Evolutionary conservation across 768 basidiomycete genomes (phyloP), one percentile per base, ranked within the genome.

Genomic region (Termitomyces sp.): DNA sequence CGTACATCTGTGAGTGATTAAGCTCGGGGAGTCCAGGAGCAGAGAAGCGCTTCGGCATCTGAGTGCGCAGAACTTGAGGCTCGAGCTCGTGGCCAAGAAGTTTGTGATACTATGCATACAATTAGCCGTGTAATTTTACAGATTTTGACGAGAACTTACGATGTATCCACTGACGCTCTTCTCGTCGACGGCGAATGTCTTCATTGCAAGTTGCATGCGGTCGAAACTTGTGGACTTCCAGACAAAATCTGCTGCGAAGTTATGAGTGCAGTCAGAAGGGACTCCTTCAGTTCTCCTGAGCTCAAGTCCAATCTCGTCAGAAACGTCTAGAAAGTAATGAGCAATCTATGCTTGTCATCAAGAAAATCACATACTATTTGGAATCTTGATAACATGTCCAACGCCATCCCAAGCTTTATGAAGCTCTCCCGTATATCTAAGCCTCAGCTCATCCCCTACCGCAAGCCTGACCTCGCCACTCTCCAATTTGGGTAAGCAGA

Each of bases 181-280:
- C 73, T 99, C 97, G 65, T 99, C 97, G 18, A 99, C 90, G 8
- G 97, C 97, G 69, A 99, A 99, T 1, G 95, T 98, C 81, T 98
- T 98, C 96, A 99, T 98, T 0, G 97, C 96, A 35, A 94, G 81
- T 69, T 99, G 97, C 97, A 99, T 99, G 50, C 97, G 82, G 71
- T 99, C 97, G 66, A 99, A 99, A 71, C 96, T 98, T 1, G 97
- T 99, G 5, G 94, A 95, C 73, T 99, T 99, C 97, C 97, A 99
- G 5, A 99, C 96, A 67, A 98, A 99, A 71, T 99, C 97, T n/a
- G 89, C 97, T 0, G 92, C 87, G 66, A 97, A 98, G 64, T 92
- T 92, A 68, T 95, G 93, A 0, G 93, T 94, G 72, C 93, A 85
- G 33, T 98, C 96, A 18, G 88, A 85, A 6, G 97, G 97, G 7